Evolutionary conservation across 2,329 filamentous ascomycete species (phyloP).

Genomic region (Sordariomycetes sp.): DNA sequence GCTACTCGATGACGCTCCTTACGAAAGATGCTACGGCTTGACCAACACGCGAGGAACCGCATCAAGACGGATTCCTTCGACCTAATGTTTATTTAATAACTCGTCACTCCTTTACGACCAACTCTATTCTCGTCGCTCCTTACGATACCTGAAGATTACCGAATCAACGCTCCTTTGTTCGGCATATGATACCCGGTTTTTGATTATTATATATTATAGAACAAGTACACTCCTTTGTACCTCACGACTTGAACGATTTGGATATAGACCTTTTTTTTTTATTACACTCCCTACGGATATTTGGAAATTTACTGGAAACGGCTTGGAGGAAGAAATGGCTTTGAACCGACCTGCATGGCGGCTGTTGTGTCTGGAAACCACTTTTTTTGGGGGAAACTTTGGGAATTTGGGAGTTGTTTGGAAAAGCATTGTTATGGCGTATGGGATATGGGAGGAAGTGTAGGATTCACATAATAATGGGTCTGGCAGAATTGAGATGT

Average conservation of each 20-base stretch:
- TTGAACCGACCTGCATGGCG: slow-evolving; percentile 2
- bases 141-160: background rate
- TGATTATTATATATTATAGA: background rate
- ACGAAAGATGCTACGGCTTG: background rate
- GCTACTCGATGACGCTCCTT: background rate
- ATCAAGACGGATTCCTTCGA: background rate
- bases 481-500: too few species aligned
- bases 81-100: background rate
- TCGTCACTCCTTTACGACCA: background rate
- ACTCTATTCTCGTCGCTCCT: background rate
- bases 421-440: background rate
- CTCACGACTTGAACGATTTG: background rate
- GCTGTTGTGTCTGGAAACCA: slow-evolving; percentile 3
- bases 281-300: background rate
- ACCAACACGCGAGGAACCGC: background rate
- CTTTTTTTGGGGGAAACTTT: background rate
- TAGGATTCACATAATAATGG: too few species aligned
- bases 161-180: background rate
- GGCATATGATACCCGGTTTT: background rate
- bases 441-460: too few species aligned
- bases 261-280: background rate
- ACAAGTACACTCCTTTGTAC: background rate
- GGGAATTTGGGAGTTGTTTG: background rate
- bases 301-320: background rate
- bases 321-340: background rate